A percentile compares a stretch with the other conserved stretches of the same genome.
These are phyloP conservation scores for Coniochaeta sp. DNA, from an alignment of 2,329 filamentous ascomycete species.

Conservation along the genomic window DNA sequence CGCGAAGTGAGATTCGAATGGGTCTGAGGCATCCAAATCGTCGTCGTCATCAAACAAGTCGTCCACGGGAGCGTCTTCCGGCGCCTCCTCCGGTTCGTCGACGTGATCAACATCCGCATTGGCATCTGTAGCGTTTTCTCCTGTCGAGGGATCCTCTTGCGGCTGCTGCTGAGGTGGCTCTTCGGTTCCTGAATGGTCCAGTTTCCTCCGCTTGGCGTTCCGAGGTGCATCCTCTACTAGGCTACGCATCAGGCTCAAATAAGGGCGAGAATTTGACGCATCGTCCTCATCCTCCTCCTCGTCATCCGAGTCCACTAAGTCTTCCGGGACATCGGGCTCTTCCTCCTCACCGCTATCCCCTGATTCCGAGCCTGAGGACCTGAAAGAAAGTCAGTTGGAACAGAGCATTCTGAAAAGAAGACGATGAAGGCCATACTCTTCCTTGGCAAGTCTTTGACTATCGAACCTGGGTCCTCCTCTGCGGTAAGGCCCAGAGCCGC, in stretches of 20 bases:
- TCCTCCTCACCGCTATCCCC: not conserved
- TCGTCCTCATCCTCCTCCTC: slow-evolving; percentile 34
- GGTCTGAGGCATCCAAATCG: slow-evolving; percentile 44
- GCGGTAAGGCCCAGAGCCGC: not conserved
- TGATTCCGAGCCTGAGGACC: not conserved
- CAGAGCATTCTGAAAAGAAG: too few species aligned
- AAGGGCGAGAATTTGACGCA: slow-evolving; percentile 37
- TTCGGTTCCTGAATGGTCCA: slow-evolving; percentile 29
- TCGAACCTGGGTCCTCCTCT: slow-evolving; percentile 33
- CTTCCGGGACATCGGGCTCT: slow-evolving; percentile 18
- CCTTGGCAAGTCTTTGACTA: slow-evolving; percentile 35
- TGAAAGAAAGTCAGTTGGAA: slow-evolving; percentile 2
- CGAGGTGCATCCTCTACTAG: slow-evolving; percentile 35
- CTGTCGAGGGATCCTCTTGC: slow-evolving; percentile 1
- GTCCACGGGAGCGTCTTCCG: slow-evolving; percentile 24
- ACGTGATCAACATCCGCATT: slow-evolving; percentile 30
- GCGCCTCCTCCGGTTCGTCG: slow-evolving; percentile 35
- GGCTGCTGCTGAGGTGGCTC: slow-evolving; percentile 9
- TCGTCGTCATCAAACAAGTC: slow-evolving; percentile 38
- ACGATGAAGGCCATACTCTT: slow-evolving; percentile 22
- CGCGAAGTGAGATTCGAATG: slow-evolving; percentile 76
- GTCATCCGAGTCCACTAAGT: slow-evolving; percentile 34
- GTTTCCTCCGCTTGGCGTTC: slow-evolving; percentile 49
- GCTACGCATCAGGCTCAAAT: slow-evolving; percentile 51
- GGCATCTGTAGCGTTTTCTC: slow-evolving; percentile 23